phyloP scores from a whole-genome alignment of 768 basidiomycete species.

The Pulveroboletus sp. region DNA sequence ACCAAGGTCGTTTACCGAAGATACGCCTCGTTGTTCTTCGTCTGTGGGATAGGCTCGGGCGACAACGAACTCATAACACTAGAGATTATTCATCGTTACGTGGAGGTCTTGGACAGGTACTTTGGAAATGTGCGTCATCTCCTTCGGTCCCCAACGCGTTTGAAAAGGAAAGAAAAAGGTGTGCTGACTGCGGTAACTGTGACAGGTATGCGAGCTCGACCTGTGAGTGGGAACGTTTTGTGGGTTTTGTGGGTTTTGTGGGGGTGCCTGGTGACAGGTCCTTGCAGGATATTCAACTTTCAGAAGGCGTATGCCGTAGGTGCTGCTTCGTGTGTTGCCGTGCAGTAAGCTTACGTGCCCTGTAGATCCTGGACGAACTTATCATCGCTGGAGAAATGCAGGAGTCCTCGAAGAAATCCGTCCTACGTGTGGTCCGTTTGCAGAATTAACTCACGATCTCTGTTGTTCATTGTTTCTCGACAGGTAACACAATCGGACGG shows the following conservation, averaged over 20 bases:
- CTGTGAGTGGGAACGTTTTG: slow-evolving; percentile 47
- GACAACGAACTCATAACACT: slow-evolving; percentile 93
- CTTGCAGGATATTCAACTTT: slow-evolving; percentile 88
- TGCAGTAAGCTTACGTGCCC: neutral
- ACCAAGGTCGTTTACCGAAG: slow-evolving; percentile 90
- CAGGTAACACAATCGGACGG: slow-evolving; percentile 84
- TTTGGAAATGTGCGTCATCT: slow-evolving; percentile 39
- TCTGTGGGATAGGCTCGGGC: slow-evolving; percentile 72
- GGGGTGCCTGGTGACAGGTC: neutral
- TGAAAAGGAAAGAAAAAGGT: neutral
- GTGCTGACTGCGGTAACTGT: neutral
- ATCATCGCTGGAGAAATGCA: slow-evolving; percentile 92
- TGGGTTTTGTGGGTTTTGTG: too few species aligned
- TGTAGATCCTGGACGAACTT: slow-evolving; percentile 84
- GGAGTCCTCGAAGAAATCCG: slow-evolving; percentile 79
- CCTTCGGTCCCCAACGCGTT: neutral
- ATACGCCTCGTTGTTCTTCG: slow-evolving; percentile 95
- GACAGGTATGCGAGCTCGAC: slow-evolving; percentile 85
- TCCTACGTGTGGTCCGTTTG: slow-evolving; percentile 50
- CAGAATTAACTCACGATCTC: slow-evolving; percentile 6
- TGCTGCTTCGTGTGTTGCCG: neutral
- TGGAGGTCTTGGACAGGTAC: slow-evolving; percentile 76
- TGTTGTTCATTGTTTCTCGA: neutral
- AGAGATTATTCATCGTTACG: slow-evolving; percentile 92
- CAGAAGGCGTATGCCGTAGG: slow-evolving; percentile 88